These are phyloP conservation scores for Lactarius psammicola DNA, from an alignment of 768 basidiomycete species.

Conservation along the genomic window DNA sequence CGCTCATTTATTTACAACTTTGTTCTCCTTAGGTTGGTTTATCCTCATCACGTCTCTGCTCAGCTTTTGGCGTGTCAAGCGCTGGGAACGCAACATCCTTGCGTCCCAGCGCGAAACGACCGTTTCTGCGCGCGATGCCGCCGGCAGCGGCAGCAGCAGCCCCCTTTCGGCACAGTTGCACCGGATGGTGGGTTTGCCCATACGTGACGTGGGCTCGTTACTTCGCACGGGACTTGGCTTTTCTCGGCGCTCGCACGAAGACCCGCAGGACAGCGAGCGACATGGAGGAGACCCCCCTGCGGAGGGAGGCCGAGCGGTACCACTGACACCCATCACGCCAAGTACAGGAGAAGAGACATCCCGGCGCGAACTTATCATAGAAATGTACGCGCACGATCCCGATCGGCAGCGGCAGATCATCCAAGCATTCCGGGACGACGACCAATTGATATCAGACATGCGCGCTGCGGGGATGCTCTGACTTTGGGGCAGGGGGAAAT, in stretches of 20 bases:
- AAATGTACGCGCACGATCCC: constrained; percentile 42
- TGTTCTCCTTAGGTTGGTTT: constrained; percentile 63
- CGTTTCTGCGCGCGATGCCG: constrained; percentile 29
- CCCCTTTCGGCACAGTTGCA: constrained; percentile 34
- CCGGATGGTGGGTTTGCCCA: constrained; percentile 28
- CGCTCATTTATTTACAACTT: background rate
- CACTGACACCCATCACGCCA: constrained; percentile 14
- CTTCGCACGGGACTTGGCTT: constrained; percentile 37
- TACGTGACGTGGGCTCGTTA: constrained; percentile 33
- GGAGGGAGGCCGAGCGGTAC: constrained; percentile 18
- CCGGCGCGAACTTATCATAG: constrained; percentile 43
- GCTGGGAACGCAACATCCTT: constrained; percentile 80
- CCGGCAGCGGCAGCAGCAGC: constrained; percentile 21
- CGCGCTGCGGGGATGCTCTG: constrained; percentile 64
- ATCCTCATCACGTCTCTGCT: constrained; percentile 87
- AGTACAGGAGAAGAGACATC: constrained; percentile 22
- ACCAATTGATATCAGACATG: constrained; percentile 56
- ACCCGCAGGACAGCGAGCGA: constrained; percentile 11
- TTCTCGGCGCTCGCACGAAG: constrained; percentile 17
- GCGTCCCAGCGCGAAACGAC: constrained; percentile 47
- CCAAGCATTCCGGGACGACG: constrained; percentile 52
- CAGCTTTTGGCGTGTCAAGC: constrained; percentile 86
- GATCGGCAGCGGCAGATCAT: constrained; percentile 44
- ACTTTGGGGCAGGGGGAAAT: constrained; percentile 6
- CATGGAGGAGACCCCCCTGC: constrained; percentile 2